A percentile compares a stretch with the other conserved stretches of the same genome.
phyloP scores from a whole-genome alignment of 345 rosid genomes.

The Moricandia moricandioides region DNA sequence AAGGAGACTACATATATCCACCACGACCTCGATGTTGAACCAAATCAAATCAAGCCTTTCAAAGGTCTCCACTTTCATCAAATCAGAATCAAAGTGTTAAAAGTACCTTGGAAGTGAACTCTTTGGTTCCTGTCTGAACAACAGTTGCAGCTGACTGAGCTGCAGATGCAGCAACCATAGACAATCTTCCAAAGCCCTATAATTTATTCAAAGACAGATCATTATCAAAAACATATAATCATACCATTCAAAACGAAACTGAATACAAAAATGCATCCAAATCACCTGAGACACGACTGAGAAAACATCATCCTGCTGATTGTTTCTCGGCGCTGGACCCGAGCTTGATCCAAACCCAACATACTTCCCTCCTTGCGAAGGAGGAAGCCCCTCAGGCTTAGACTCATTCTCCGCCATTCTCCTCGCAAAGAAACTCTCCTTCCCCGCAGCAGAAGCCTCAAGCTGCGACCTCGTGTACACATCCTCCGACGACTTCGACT shows the following conservation, averaged over 20 bases:
- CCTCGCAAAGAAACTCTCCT: conserved; percentile 74
- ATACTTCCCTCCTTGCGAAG: conserved; percentile 91
- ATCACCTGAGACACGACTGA: conserved; percentile 79
- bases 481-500: conserved; percentile 83
- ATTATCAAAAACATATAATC: not conserved
- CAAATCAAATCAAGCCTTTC: not conserved
- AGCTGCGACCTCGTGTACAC: conserved; percentile 64
- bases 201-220: conserved; percentile 20
- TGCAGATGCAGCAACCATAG: conserved; percentile 78
- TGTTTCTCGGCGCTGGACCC: conserved; percentile 46
- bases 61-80: not conserved
- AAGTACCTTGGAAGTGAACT: conserved; percentile 34
- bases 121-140: conserved; percentile 51
- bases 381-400: conserved; percentile 85
- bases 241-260: not conserved
- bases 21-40: not conserved
- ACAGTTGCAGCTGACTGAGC: conserved; percentile 64
- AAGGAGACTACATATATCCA: not conserved
- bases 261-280: not conserved
- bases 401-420: conserved; percentile 77
- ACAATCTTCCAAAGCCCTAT: conserved; percentile 84
- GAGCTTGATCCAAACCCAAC: conserved; percentile 93
- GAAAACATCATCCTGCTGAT: conserved; percentile 67
- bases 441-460: conserved; percentile 86
- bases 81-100: not conserved